Evolutionary conservation across 2,329 filamentous ascomycete genomes (phyloP).

Genomic region (Hymenoscyphus scutula): DNA sequence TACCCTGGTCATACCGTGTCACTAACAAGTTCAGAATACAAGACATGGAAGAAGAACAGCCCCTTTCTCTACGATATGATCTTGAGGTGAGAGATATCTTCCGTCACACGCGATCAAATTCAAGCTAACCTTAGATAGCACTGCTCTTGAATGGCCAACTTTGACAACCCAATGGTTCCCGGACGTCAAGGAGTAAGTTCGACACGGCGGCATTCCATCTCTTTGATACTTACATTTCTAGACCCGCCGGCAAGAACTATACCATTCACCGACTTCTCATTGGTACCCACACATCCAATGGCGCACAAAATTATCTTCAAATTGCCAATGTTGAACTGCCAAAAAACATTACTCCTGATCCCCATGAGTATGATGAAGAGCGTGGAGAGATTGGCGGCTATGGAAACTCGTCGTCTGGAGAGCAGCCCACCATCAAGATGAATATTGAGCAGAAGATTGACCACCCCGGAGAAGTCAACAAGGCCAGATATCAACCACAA

Average conservation of each 20-base stretch:
- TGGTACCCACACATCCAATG: constrained; percentile 89
- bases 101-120: too few species aligned
- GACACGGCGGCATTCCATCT: not conserved
- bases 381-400: constrained; percentile 93
- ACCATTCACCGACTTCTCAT: constrained; percentile 85
- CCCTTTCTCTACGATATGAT: constrained; percentile 99
- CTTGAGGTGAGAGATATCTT: constrained; percentile 56
- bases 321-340: constrained; percentile 94
- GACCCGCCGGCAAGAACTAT: constrained; percentile 79
- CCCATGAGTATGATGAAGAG: constrained; percentile 86
- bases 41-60: constrained; percentile 99
- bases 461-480: constrained; percentile 96
- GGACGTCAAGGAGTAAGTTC: constrained; percentile 72
- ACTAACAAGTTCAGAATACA: constrained; percentile 69
- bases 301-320: constrained; percentile 85
- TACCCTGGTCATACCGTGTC: not conserved
- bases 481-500: constrained; percentile 95
- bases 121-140: constrained; percentile 48
- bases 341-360: constrained; percentile 69
- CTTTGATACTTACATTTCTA: constrained; percentile 28
- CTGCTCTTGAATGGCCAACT: constrained; percentile 94
- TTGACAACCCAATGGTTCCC: constrained; percentile 98
- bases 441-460: constrained; percentile 94
- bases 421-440: constrained; percentile 76
- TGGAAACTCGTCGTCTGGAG: constrained; percentile 65